phyloP scores from a whole-genome alignment of 2,329 filamentous ascomycete genomes.

The Thielaviopsis populi region DNA sequence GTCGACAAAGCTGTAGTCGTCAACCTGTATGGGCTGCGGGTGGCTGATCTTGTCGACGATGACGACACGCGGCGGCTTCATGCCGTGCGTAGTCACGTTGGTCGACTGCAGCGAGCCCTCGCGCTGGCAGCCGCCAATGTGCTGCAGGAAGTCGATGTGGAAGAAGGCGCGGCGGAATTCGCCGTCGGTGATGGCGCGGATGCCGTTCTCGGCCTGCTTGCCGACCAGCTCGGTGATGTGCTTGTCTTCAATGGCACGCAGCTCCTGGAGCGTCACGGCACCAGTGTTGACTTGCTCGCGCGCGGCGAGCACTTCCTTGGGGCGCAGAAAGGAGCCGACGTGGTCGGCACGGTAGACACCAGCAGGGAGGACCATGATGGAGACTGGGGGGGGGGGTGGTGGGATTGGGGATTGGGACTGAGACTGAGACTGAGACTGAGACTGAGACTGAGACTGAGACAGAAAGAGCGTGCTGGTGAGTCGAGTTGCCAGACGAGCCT shows the following conservation, averaged over 20 bases:
- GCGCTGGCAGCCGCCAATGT: slow-evolving; percentile 27
- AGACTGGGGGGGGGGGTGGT: neutral
- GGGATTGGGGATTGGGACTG: neutral
- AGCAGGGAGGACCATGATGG: slow-evolving; percentile 11
- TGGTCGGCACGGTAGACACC: slow-evolving; percentile 17
- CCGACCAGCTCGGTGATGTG: slow-evolving; percentile 50
- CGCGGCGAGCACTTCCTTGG: slow-evolving; percentile 12
- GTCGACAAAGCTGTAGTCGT: slow-evolving; percentile 28
- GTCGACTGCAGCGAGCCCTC: slow-evolving; percentile 28
- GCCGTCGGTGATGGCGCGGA: slow-evolving; percentile 51
- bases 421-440: neutral
- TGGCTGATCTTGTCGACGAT: slow-evolving; percentile 30
- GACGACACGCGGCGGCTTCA: slow-evolving; percentile 21
- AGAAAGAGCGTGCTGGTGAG: too few relatives aligned
- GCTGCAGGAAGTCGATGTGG: slow-evolving; percentile 36
- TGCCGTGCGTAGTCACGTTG: slow-evolving; percentile 26
- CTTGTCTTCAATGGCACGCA: slow-evolving; percentile 36
- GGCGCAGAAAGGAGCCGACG: slow-evolving; percentile 15
- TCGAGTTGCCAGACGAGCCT: too few relatives aligned
- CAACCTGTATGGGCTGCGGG: slow-evolving; percentile 29
- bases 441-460: neutral
- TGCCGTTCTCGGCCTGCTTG: slow-evolving; percentile 46
- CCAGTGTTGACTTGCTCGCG: slow-evolving; percentile 15
- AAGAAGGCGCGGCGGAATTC: slow-evolving; percentile 46
- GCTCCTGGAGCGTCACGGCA: slow-evolving; percentile 25